phyloP scores from a whole-genome alignment of 106 monocot genomes.

The Acorus calamus region DNA sequence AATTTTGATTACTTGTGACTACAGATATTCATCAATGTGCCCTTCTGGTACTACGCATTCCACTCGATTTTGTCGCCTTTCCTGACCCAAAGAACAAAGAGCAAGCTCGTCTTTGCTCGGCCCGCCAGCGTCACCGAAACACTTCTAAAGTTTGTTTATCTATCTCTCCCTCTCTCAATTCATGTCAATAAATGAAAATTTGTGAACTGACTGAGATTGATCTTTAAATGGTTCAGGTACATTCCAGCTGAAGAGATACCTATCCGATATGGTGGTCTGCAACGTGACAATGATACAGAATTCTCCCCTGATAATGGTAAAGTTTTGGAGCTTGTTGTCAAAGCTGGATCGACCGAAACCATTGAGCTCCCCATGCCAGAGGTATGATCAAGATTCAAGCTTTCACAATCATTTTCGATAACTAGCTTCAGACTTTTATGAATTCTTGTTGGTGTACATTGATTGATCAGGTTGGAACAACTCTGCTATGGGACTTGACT shows the following conservation, averaged over 20 bases:
- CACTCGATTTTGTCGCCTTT: conserved; percentile 54
- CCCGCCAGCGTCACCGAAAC: conserved; percentile 44
- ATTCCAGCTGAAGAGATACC: conserved; percentile 17
- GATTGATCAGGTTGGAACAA: conserved; percentile 17
- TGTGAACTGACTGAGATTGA: too few relatives aligned
- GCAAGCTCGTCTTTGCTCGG: conserved; percentile 65
- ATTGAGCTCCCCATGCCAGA: conserved; percentile 24
- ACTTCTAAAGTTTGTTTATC: conserved; percentile 18
- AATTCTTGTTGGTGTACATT: background rate
- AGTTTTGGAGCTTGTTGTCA: conserved; percentile 15
- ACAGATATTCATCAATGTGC: conserved; percentile 71
- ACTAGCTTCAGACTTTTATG: background rate
- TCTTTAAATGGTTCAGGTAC: background rate
- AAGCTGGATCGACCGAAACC: conserved; percentile 24
- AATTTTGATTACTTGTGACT: background rate
- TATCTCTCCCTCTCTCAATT: too few relatives aligned
- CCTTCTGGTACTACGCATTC: conserved; percentile 75
- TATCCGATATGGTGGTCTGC: conserved; percentile 19
- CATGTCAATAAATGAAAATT: too few relatives aligned
- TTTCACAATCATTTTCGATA: background rate
- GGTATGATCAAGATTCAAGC: background rate
- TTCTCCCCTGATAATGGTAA: conserved; percentile 9
- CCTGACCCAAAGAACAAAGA: conserved; percentile 77
- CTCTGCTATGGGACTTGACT: conserved; percentile 36
- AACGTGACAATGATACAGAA: background rate